Evolutionary conservation across 495 filamentous ascomycete genomes (phyloP).

Genomic region (Cladorrhinum samala): DNA sequence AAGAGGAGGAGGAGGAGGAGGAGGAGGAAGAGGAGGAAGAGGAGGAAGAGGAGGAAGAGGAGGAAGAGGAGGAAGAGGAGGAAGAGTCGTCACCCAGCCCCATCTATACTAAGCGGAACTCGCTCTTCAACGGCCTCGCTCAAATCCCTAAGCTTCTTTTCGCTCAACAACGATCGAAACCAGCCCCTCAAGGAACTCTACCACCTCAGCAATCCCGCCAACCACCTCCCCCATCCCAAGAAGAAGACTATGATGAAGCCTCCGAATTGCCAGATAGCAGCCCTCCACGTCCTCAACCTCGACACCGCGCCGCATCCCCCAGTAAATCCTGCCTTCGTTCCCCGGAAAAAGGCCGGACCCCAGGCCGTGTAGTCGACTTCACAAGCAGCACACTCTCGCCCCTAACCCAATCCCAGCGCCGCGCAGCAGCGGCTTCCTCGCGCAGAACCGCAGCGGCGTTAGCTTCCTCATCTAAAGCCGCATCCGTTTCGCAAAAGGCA

Average conservation of each 20-base stretch:
- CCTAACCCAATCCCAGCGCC: conserved; percentile 24
- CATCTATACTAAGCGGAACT: neutral
- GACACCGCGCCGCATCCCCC: conserved; percentile 38
- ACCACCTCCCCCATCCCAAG: neutral
- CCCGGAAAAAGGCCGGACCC: conserved; percentile 43
- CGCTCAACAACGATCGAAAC: neutral
- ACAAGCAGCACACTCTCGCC: conserved; percentile 35
- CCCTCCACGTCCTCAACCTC: conserved; percentile 10
- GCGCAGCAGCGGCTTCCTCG: conserved; percentile 20
- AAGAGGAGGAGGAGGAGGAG: neutral
- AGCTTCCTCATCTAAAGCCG: too few species aligned
- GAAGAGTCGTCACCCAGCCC: conserved; percentile 4
- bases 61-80: conserved; percentile 2
- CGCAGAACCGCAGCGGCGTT: too few species aligned
- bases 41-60: neutral
- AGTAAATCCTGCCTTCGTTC: conserved; percentile 48
- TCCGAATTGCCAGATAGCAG: neutral
- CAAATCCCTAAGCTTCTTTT: conserved; percentile 7
- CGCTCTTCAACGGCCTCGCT: too few species aligned
- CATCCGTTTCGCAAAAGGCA: neutral
- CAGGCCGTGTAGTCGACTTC: conserved; percentile 44
- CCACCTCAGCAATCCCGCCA: neutral
- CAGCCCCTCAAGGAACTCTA: neutral
- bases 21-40: neutral
- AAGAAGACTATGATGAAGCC: neutral